These are phyloP conservation scores for Jatropha curcas DNA, from an alignment of 345 rosid genomes.

Conservation along the genomic window DNA sequence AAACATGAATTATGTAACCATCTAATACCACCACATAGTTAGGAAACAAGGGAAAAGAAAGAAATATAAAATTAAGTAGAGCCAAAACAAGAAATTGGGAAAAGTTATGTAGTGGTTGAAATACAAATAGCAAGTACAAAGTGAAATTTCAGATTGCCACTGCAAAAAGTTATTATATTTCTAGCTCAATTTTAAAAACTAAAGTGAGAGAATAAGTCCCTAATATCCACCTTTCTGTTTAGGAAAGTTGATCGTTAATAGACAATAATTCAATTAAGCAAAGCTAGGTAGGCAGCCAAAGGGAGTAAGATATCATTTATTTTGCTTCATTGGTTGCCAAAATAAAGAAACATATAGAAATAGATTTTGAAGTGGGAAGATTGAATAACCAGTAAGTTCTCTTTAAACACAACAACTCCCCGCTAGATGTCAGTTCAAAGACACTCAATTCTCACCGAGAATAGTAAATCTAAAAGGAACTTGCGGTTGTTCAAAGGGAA, in stretches of 20 bases:
- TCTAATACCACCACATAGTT: not conserved
- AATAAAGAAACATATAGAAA: not conserved
- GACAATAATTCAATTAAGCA: not conserved
- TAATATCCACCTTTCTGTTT: not conserved
- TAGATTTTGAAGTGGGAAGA: not conserved
- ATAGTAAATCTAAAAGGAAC: not conserved
- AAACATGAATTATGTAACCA: slow-evolving; percentile 15
- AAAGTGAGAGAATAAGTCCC: not conserved
- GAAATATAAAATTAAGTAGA: not conserved
- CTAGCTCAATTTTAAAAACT: not conserved
- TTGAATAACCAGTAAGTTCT: not conserved
- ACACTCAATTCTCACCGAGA: not conserved
- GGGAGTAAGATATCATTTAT: not conserved
- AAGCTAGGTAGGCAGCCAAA: not conserved
- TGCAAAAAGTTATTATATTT: not conserved
- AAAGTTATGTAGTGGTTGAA: not conserved
- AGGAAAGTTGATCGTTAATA: not conserved
- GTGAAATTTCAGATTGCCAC: not conserved
- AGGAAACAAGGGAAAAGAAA: not conserved
- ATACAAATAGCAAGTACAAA: no score
- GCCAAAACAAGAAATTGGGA: not conserved
- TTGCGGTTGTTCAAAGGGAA: not conserved
- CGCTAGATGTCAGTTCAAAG: not conserved
- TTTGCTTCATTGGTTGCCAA: not conserved
- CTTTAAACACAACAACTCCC: not conserved